These are phyloP conservation scores for Globisporangium yorkense DNA, from an alignment of 352 stramenopile genomes.

Conservation along the genomic window DNA sequence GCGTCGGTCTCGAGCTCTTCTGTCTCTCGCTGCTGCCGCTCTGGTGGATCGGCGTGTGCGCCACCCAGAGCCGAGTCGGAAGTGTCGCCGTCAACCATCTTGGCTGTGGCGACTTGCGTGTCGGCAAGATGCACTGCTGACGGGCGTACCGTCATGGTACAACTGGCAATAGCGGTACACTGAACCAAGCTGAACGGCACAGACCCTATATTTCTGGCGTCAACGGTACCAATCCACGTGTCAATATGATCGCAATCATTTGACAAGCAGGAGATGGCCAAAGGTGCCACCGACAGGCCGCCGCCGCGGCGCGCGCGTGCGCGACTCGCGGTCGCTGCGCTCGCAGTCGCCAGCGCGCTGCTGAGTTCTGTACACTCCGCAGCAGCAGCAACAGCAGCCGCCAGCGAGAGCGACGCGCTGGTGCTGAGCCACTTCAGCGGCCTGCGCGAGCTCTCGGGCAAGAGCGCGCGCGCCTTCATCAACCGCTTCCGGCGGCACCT, in stretches of 20 bases:
- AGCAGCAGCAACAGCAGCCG: too few relatives aligned
- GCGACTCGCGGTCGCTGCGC: too few relatives aligned
- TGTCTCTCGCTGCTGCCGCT: neutral
- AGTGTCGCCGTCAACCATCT: neutral
- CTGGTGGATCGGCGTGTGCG: neutral
- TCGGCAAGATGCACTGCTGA: neutral
- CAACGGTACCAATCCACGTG: too few relatives aligned
- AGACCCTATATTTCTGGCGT: too few relatives aligned
- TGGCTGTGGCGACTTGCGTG: neutral
- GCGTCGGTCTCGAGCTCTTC: neutral
- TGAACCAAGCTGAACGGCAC: too few relatives aligned
- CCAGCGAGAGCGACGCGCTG: slow-evolving; percentile 1
- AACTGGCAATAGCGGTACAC: too few relatives aligned
- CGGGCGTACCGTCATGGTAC: too few relatives aligned
- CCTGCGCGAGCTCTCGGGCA: slow-evolving; percentile 53
- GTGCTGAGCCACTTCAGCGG: slow-evolving; percentile 39
- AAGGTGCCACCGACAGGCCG: too few relatives aligned
- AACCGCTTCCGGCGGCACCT: slow-evolving; percentile 65
- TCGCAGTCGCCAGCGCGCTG: neutral
- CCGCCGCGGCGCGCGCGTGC: neutral
- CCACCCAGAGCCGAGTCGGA: neutral
- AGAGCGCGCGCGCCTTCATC: slow-evolving; percentile 56
- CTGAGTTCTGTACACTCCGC: neutral
- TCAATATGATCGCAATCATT: too few relatives aligned
- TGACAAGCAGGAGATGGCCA: too few relatives aligned